phyloP scores from a whole-genome alignment of 257 asterid genomes.

The Schizonepeta tenuifolia region DNA sequence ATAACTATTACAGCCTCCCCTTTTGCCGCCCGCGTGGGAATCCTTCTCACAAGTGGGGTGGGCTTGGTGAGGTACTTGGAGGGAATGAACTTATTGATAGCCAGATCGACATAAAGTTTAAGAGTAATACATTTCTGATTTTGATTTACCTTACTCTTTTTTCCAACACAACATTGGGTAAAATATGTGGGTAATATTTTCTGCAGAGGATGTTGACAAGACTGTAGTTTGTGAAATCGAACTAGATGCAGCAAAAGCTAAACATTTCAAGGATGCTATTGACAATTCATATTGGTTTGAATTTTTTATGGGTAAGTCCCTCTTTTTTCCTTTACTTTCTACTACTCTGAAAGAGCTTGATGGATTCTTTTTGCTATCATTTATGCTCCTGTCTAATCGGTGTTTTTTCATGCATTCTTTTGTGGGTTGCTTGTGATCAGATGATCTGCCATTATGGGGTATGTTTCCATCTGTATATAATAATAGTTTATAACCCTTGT shows the following conservation, averaged over 20 bases:
- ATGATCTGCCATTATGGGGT: conserved; percentile 99
- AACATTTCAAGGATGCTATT: conserved; percentile 70
- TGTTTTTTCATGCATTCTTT: conserved; percentile 34
- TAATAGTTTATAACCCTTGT: conserved; percentile 6
- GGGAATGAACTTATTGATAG: conserved; percentile 99
- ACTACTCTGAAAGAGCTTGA: conserved; percentile 2
- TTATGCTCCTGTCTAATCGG: conserved; percentile 35
- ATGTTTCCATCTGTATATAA: conserved; percentile 37
- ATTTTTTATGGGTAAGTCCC: conserved; percentile 62
- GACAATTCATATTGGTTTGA: conserved; percentile 76
- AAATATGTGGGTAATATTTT: conserved; percentile 10
- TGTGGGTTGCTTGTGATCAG: conserved; percentile 52
- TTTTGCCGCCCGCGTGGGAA: conserved; percentile 79
- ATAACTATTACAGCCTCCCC: conserved; percentile 93
- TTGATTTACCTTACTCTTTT: background rate
- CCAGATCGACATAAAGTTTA: conserved; percentile 76
- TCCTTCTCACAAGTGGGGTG: conserved; percentile 95
- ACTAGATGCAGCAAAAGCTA: conserved; percentile 59
- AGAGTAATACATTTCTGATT: conserved; percentile 51
- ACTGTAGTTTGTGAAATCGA: conserved; percentile 60
- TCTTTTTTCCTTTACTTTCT: background rate
- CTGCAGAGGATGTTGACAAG: conserved; percentile 67
- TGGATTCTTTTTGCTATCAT: background rate
- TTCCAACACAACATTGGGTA: background rate
- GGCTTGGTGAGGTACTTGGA: conserved; percentile 97